phyloP scores from a whole-genome alignment of 108 stramenopile genomes.

The Cyclotella atomus region DNA sequence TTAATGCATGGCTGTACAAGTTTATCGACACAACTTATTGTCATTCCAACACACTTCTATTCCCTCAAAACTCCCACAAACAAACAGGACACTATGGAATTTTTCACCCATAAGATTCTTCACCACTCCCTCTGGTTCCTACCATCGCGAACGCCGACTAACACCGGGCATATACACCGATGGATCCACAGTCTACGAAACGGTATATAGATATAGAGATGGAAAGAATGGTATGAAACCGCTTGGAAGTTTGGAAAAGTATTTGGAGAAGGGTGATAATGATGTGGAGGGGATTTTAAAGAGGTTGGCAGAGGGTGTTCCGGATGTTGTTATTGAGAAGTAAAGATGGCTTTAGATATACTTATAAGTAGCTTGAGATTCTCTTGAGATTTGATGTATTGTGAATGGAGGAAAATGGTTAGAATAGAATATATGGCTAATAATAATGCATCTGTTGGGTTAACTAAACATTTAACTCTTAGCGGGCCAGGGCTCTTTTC shows the following conservation, averaged over 20 bases:
- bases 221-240: slow-evolving; percentile 86
- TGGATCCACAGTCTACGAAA: slow-evolving; percentile 74
- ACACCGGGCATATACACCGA: slow-evolving; percentile 87
- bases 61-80: background rate
- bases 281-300: slow-evolving; percentile 57
- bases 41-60: no score
- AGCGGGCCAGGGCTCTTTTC: no score
- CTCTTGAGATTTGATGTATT: background rate
- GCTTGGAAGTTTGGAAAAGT: slow-evolving; percentile 56
- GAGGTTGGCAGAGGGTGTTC: slow-evolving; percentile 66
- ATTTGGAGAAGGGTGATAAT: slow-evolving; percentile 50
- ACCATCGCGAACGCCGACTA: slow-evolving; percentile 86
- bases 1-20: no score
- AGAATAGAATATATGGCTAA: no score
- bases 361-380: background rate
- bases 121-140: slow-evolving; percentile 80
- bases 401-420: background rate
- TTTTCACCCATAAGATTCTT: slow-evolving; percentile 83
- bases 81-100: slow-evolving; percentile 79
- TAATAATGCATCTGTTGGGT: no score
- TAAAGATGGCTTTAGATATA: background rate
- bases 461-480: no score
- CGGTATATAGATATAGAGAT: slow-evolving; percentile 77
- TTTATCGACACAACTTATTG: no score
- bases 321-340: slow-evolving; percentile 83